Conservation (phyloP, 345 rosid species). For the Eucalyptus cloeziana region DNA sequence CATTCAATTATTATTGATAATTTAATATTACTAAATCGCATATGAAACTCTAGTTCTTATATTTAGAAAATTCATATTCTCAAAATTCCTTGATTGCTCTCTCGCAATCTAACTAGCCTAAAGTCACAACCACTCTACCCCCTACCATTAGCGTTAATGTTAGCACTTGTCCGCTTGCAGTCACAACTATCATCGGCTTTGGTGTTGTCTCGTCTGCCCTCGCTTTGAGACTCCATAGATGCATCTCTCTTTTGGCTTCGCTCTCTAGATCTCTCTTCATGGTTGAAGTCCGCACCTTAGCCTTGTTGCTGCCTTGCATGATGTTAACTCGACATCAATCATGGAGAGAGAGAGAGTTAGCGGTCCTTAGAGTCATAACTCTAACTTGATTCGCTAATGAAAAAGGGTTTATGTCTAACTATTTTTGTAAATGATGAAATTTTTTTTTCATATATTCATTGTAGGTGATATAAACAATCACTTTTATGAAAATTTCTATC, state of each 20-base stretch:
- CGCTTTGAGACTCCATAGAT: background rate
- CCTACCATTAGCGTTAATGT: background rate
- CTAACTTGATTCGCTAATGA: accelerated
- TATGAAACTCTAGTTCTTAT: background rate
- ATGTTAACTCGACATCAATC: background rate
- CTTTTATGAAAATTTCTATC: no score
- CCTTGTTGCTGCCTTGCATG: background rate
- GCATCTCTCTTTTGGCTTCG: background rate
- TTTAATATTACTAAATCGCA: background rate
- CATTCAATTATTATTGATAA: background rate
- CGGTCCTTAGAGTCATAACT: background rate
- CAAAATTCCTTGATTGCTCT: background rate
- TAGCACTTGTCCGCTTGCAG: background rate
- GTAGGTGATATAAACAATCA: no score
- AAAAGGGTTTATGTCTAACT: background rate
- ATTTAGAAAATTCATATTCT: background rate
- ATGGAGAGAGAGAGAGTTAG: background rate
- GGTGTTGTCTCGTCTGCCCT: background rate
- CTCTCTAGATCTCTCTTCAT: background rate
- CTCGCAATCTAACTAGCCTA: background rate
- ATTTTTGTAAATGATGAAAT: no score
- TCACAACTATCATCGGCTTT: background rate
- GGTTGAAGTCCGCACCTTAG: background rate
- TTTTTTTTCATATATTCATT: no score
- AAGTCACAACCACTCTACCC: background rate